Evolutionary conservation across 495 filamentous ascomycete species (phyloP).

Genomic region (Podospora appendiculata): DNA sequence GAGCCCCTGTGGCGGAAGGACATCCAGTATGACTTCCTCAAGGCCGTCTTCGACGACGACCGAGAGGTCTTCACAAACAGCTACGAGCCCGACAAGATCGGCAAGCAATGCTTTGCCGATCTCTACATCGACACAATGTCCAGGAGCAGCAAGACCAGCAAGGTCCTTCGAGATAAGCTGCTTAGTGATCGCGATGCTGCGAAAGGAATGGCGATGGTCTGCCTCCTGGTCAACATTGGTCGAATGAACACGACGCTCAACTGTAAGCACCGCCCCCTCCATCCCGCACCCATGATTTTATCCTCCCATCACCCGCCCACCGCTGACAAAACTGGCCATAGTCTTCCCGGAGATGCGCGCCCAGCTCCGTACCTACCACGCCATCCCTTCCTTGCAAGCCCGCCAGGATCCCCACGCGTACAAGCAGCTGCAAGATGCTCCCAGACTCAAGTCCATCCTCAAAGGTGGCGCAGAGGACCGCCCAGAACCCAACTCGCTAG

Average conservation of each 20-base stretch:
- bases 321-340: slow-evolving; percentile 33
- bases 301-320: not conserved
- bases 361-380: slow-evolving; percentile 94
- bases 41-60: slow-evolving; percentile 81
- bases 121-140: slow-evolving; percentile 99
- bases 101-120: slow-evolving; percentile 82
- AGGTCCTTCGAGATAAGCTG: slow-evolving; percentile 94
- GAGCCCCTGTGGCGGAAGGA: slow-evolving; percentile 95
- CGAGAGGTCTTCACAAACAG: slow-evolving; percentile 80
- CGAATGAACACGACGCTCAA: slow-evolving; percentile 99
- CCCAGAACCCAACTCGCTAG: slow-evolving; percentile 76
- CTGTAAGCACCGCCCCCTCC: slow-evolving; percentile 50
- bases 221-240: slow-evolving; percentile 91
- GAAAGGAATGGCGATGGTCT: slow-evolving; percentile 98
- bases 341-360: slow-evolving; percentile 99
- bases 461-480: slow-evolving; percentile 94
- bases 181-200: slow-evolving; percentile 86
- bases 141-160: slow-evolving; percentile 96
- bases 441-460: slow-evolving; percentile 90
- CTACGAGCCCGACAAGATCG: slow-evolving; percentile 60
- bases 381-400: slow-evolving; percentile 92
- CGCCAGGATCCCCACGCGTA: slow-evolving; percentile 92
- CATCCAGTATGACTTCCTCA: slow-evolving; percentile 94
- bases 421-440: slow-evolving; percentile 96
- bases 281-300: too few species aligned